Percentiles rank a stretch among this genome's conserved stretches.
Conservation (phyloP, 345 rosid genomes). For the Anastatica hierochuntica region DNA sequence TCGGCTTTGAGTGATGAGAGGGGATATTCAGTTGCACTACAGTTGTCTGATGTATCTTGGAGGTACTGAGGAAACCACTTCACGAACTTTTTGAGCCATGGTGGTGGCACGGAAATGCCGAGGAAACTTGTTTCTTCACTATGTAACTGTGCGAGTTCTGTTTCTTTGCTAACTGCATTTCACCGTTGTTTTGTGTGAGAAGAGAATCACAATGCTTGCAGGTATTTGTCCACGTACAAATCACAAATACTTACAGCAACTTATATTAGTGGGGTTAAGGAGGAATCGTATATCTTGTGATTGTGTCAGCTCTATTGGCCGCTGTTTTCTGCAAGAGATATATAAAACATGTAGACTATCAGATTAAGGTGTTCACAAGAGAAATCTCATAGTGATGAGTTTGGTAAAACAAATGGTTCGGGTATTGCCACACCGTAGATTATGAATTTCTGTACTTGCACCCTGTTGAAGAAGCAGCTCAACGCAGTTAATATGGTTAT, state of each 20-base stretch:
- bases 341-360: constrained; percentile 6
- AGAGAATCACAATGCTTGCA: constrained; percentile 1
- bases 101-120: constrained; percentile 18
- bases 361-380: constrained; percentile 2
- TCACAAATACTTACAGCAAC: constrained; percentile 43
- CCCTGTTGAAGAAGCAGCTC: constrained; percentile 62
- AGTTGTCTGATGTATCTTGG: constrained; percentile 21
- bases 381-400: background rate
- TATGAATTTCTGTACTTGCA: constrained; percentile 59
- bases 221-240: background rate
- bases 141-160: constrained; percentile 25
- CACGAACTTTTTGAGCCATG: constrained; percentile 51
- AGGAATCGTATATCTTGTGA: constrained; percentile 83
- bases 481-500: constrained; percentile 55
- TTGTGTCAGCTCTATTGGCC: constrained; percentile 70
- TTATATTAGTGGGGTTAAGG: constrained; percentile 47
- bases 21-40: constrained; percentile 41
- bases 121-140: constrained; percentile 22
- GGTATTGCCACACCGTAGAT: constrained; percentile 52
- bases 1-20: constrained; percentile 79
- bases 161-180: constrained; percentile 42
- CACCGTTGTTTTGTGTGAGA: constrained; percentile 14
- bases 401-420: constrained; percentile 2
- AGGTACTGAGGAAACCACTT: constrained; percentile 66
- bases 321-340: constrained; percentile 45